Percentiles rank a stretch among this genome's conserved stretches.
Conservation (phyloP, 768 basidiomycete species). For the Leccinum olivaceopallidum region DNA sequence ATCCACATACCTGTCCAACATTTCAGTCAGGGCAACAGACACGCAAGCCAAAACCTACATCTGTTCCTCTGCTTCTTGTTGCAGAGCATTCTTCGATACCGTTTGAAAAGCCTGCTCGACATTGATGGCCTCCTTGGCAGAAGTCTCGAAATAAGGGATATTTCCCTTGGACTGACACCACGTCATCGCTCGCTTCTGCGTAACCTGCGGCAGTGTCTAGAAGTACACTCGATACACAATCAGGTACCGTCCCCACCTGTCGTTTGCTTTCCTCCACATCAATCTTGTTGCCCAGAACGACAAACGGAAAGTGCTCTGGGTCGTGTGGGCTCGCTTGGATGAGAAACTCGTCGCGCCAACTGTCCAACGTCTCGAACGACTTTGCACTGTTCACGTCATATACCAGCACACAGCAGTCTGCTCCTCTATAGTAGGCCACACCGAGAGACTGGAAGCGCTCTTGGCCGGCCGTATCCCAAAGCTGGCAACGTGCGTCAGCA, state of each 20-base stretch:
- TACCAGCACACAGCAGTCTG: constrained; percentile 98
- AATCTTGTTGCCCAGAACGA: constrained; percentile 99
- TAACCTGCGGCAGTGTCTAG: constrained; percentile 58
- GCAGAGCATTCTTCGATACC: constrained; percentile 98
- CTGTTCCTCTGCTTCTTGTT: constrained; percentile 96
- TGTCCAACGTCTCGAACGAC: constrained; percentile 97
- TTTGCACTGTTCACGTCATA: constrained; percentile 99
- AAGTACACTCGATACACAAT: background rate
- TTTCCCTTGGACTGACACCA: constrained; percentile 99
- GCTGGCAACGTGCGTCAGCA: constrained; percentile 44
- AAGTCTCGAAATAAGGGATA: constrained; percentile 99
- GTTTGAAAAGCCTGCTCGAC: constrained; percentile 99
- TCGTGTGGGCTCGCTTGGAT: constrained; percentile 99
- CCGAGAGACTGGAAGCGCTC: constrained; percentile 99
- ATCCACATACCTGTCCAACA: constrained; percentile 81
- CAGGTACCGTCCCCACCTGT: constrained; percentile 59
- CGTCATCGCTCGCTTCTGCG: constrained; percentile 99
- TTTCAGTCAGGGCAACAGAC: constrained; percentile 15
- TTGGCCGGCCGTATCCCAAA: constrained; percentile 99
- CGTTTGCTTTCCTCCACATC: constrained; percentile 99
- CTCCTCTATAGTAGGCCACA: constrained; percentile 98
- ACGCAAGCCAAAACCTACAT: constrained; percentile 55
- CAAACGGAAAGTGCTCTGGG: constrained; percentile 99
- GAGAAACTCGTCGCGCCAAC: constrained; percentile 99
- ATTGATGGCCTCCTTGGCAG: constrained; percentile 99